These are phyloP conservation scores for Phytophthora foliorum DNA, from an alignment of 352 stramenopile species.

Conservation along the genomic window DNA sequence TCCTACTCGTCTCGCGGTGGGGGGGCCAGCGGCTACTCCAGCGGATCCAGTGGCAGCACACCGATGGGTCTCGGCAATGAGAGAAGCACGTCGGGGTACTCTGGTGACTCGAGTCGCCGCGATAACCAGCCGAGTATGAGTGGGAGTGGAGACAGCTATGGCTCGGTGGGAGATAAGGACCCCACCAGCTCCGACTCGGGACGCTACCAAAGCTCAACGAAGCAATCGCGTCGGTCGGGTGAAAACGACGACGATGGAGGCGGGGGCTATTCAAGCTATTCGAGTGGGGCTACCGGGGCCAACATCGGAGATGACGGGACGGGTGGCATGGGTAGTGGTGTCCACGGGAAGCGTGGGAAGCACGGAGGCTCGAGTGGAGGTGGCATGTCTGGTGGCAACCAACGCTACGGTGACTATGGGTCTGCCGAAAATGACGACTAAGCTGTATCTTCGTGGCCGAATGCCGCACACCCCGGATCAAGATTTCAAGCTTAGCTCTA, in stretches of 20 bases:
- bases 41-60: constrained; percentile 16
- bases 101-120: constrained; percentile 1
- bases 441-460: neutral
- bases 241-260: constrained; percentile 14
- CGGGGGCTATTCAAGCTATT: constrained; percentile 28
- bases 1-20: constrained; percentile 27
- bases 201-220: constrained; percentile 8
- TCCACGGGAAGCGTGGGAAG: constrained; percentile 14
- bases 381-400: constrained; percentile 12
- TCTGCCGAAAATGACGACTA: constrained; percentile 22
- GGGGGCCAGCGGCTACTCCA: constrained; percentile 27
- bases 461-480: neutral
- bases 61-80: constrained; percentile 12
- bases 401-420: constrained; percentile 15
- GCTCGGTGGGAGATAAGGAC: constrained; percentile 8
- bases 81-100: constrained; percentile 25
- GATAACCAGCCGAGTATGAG: constrained; percentile 10
- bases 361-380: constrained; percentile 9
- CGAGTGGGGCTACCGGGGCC: constrained; percentile 2
- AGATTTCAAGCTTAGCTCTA: neutral
- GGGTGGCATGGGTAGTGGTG: constrained; percentile 5
- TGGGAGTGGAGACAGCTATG: constrained; percentile 1
- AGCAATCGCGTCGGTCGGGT: constrained; percentile 11
- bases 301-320: constrained; percentile 11
- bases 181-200: constrained; percentile 4